Evolutionary conservation across 2,329 filamentous ascomycete species (phyloP), one percentile per base, ranked within the genome.

Genomic region (Pseudogymnoascus sp.): DNA sequence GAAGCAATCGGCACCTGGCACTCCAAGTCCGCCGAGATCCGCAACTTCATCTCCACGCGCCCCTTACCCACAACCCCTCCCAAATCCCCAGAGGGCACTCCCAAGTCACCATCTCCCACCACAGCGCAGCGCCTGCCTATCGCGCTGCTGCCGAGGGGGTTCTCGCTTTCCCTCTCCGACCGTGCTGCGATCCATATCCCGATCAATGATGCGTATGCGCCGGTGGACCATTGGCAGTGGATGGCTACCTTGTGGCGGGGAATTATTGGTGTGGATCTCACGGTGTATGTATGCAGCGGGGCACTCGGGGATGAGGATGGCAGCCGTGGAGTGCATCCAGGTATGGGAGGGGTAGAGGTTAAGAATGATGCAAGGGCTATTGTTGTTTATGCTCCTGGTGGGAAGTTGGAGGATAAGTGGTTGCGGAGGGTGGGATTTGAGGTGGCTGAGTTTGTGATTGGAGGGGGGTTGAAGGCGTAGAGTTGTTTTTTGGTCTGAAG

Each of bases 211-310:
- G 81, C 82, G 6, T 96, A 96, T 74, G 84, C 86, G 14, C 87
- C 90, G 0, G 82, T 89, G n/a, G 92, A 96, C 70, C 93, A 98
- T 77, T 98, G 93, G 92, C 90, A 96, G 75, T 98, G 93, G 93
- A 91, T 95, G 80, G 93, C 93, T 37, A 93, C 90, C 46, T 83
- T 97, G 22, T 98, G 93, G 93, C 87, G 93, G 8, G 91, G 91
- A 8, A 89, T 90, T 62, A 82, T 93, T 1, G 91, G 89, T 0
- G 86, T 93, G 0, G 93, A 98, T 74, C 77, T 93, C 53, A 89
- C 89, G 1, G 80, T 95, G 28, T 91, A 89, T 70, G 82, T 89
- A 16, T 81, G 79, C 41, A 67, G 70, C 2, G 71, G 66, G 4
- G 33, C 22, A n/a, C 1, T 56, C 10, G 63, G 53, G 35, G 53